phyloP scores from a whole-genome alignment of 352 stramenopile genomes.

The Phytophthora litchii region DNA sequence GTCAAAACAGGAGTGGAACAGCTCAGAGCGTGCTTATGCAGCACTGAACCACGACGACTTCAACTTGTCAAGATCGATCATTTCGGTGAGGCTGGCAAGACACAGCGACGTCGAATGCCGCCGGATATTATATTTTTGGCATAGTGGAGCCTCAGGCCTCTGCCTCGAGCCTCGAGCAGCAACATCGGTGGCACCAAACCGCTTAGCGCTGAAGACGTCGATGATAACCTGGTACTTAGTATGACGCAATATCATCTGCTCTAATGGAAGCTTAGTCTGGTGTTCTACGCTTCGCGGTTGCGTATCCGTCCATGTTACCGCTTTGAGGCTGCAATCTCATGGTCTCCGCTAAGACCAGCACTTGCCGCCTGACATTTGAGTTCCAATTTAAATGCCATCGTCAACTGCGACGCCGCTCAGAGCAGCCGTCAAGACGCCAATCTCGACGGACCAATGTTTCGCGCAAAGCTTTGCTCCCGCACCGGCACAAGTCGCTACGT shows the following conservation, averaged over 20 bases:
- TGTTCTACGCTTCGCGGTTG: not conserved
- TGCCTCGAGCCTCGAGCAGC: too few relatives aligned
- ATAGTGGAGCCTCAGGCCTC: too few relatives aligned
- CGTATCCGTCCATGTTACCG: not conserved
- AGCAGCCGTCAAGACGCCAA: not conserved
- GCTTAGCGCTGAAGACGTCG: not conserved
- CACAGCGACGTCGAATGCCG: not conserved
- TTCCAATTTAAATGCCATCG: not conserved
- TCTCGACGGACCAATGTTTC: constrained; percentile 8
- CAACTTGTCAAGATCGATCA: constrained; percentile 1
- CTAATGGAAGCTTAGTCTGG: constrained; percentile 3
- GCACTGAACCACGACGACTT: constrained; percentile 2
- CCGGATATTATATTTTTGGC: not conserved
- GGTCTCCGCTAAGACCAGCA: not conserved
- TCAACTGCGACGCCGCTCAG: not conserved
- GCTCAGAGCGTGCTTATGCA: constrained; percentile 7
- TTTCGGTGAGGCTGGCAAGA: not conserved
- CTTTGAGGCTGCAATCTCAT: not conserved
- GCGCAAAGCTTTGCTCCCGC: not conserved
- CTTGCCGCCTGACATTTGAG: not conserved
- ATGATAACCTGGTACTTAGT: too few relatives aligned
- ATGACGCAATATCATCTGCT: not conserved
- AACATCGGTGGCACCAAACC: not conserved
- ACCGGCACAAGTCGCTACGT: not conserved
- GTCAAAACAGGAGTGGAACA: not conserved